Evolutionary conservation across 2,329 filamentous ascomycete genomes (phyloP), one percentile per base, ranked within the genome.

Genomic region (Madurella fahalii): DNA sequence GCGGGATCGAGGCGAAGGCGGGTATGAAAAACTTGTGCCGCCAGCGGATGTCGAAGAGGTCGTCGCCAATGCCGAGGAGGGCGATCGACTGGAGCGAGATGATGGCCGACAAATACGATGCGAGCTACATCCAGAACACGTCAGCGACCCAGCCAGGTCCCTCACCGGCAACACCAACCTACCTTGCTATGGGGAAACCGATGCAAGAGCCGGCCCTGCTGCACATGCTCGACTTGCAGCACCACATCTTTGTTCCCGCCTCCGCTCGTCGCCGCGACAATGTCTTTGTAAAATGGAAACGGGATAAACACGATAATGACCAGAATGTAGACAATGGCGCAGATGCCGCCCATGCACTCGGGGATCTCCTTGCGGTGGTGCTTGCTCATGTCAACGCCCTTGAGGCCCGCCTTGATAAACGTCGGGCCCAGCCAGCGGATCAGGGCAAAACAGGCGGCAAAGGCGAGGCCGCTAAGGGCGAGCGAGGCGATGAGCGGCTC

Each of bases 21-120:
- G 94, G 94, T 64, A 99, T 96, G 77, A 96, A 89, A 74, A 96
- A 91, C 76, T 99, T 99, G 80, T 99, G 93, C 51, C 94, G 87
- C 94, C 94, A 99, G 68, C 94, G 85, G 67, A 99, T 96, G 71
- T 99, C 94, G 72, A 99, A 96, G 49, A 96, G 82, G 73, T 99
- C 94, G 72, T 99, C 94, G 61, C 90, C 89, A 57, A 99, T 86
- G 52, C 94, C 94, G 34, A 99, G 86, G 54, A 97, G 86, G 47
- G 91, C 88, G 59, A 95, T 90, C 44, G 86, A 89, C 73, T 96
- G 91, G 39, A 99, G 83, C 7, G 93, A 95, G 62, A 96, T 86
- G 66, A 97, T 88, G 58, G 92, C 94, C 30, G 94, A 95, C 43
- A 96, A 84, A 71, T 95, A 99, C 9, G 92, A 95, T 39, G 93